Base-by-base conservation (phyloP, 2,329 filamentous ascomycete genomes). In the Penicillium sclerotigenum region DNA sequence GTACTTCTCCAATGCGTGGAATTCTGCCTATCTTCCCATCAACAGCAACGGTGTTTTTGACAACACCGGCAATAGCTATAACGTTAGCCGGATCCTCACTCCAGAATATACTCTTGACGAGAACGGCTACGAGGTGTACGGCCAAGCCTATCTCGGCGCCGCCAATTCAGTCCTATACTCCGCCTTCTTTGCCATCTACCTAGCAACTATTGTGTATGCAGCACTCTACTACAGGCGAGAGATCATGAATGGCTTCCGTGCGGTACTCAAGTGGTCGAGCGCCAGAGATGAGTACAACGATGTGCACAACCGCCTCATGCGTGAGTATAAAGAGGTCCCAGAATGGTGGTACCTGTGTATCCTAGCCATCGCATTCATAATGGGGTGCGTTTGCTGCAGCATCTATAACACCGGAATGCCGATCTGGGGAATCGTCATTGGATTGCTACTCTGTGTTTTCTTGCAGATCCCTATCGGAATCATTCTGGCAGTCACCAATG, bases 161-260 rank as follows among this genome's bases (percentile, higher is more conserved):
- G 79, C 75, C 16, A 80, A 80, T 53, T 66, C 81, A n/a, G 71
- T 75, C 29, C 73, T 80, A n/a, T 84, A 83, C 71, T 72, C 80
- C 59, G 81, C 79, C 66, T 83, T 82, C 71, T 84, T 84, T 54
- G 80, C 76, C 48, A 78, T 82, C 29, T 83, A 83, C 60, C 75
- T 81, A 0, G 79, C 81, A 18, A 79, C 77, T 0, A 67, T 84
- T 16, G 79, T 78, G 4, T 81, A 83, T 52, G 77, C 79, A 24
- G 63, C 70, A 18, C 73, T 84, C 1, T 83, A 82, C 66, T 79
- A 84, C 63, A 76, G 80, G 4, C 75, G 77, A 49, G 80, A 83
- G 60, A 79, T 83, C 37, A 64, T 65, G 8, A 76, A 78, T 52
- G 80, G 80, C 2, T 79, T 82, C 70, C 76, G 76, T 64, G 78